Evolutionary conservation across 495 filamentous ascomycete genomes (phyloP).

Genomic region (Collariella sp.): DNA sequence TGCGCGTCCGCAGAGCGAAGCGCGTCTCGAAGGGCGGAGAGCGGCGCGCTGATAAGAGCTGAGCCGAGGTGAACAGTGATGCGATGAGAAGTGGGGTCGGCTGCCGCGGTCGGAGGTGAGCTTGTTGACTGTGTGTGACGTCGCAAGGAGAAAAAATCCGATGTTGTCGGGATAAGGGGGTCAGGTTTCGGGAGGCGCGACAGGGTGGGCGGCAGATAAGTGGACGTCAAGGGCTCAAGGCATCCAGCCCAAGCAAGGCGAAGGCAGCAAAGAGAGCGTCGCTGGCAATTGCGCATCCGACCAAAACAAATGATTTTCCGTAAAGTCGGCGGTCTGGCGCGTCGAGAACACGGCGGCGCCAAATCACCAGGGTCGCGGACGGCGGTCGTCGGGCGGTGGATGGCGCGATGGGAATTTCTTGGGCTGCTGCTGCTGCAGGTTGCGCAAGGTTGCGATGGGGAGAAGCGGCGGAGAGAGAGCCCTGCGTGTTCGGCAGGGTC

Average conservation of each 20-base stretch:
- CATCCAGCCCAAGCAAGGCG: no score
- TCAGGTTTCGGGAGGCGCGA: slow-evolving; percentile 11
- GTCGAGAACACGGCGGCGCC: neutral
- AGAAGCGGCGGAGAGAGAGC: slow-evolving; percentile 21
- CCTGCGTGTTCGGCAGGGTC: slow-evolving; percentile 23
- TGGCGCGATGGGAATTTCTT: slow-evolving; percentile 15
- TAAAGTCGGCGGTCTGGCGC: neutral
- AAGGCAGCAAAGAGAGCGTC: neutral
- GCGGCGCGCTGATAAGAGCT: no score
- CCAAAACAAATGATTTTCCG: neutral
- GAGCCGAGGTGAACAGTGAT: no score
- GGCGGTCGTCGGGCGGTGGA: neutral
- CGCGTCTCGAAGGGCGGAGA: slow-evolving; percentile 5
- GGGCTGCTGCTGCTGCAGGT: slow-evolving; percentile 15
- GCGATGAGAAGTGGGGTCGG: neutral
- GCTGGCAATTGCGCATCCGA: neutral
- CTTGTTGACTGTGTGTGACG: slow-evolving; percentile 8
- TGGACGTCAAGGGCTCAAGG: no score
- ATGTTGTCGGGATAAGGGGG: slow-evolving; percentile 8
- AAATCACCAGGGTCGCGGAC: slow-evolving; percentile 1
- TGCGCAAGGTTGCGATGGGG: slow-evolving; percentile 27
- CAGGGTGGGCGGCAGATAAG: neutral
- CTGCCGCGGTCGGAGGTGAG: slow-evolving; percentile 6
- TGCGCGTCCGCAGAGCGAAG: slow-evolving; percentile 27
- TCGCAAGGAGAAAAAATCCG: slow-evolving; percentile 11